Evolutionary conservation across 768 basidiomycete species (phyloP).

Genomic region (Lentinula sp.): DNA sequence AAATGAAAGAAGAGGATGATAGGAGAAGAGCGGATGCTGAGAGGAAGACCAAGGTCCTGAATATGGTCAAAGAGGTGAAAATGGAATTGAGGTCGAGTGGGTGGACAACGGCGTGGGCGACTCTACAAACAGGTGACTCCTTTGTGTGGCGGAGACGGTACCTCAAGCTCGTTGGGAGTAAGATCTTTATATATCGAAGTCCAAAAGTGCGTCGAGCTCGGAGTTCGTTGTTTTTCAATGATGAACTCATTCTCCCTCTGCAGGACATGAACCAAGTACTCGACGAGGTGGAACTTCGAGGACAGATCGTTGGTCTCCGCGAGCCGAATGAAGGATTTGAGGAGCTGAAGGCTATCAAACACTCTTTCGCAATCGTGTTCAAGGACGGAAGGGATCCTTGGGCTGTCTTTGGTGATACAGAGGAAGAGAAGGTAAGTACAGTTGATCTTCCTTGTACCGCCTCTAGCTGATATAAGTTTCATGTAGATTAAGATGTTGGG

Average conservation of each 20-base stretch:
- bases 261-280: slow-evolving; percentile 34
- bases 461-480: slow-evolving; percentile 8
- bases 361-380: slow-evolving; percentile 65
- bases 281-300: slow-evolving; percentile 42
- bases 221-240: not conserved
- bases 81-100: slow-evolving; percentile 26
- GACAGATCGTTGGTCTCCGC: slow-evolving; percentile 37
- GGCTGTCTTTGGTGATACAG: slow-evolving; percentile 57
- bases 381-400: slow-evolving; percentile 40
- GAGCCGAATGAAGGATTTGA: slow-evolving; percentile 70
- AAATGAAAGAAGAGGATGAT: slow-evolving; percentile 36
- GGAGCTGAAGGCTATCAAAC: slow-evolving; percentile 56
- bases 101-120: slow-evolving; percentile 52
- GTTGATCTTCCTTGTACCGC: not conserved
- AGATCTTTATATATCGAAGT: slow-evolving; percentile 44
- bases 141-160: slow-evolving; percentile 63
- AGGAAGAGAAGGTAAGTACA: slow-evolving; percentile 51
- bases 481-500: slow-evolving; percentile 40
- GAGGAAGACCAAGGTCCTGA: slow-evolving; percentile 40
- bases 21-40: slow-evolving; percentile 34
- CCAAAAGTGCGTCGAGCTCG: slow-evolving; percentile 34
- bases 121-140: slow-evolving; percentile 48
- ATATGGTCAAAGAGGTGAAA: slow-evolving; percentile 36
- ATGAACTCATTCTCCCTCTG: not conserved
- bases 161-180: slow-evolving; percentile 46